These are phyloP conservation scores for Saccharum officinarum DNA, from an alignment of 176 grass and related monocot genomes.

Conservation along the genomic window DNA sequence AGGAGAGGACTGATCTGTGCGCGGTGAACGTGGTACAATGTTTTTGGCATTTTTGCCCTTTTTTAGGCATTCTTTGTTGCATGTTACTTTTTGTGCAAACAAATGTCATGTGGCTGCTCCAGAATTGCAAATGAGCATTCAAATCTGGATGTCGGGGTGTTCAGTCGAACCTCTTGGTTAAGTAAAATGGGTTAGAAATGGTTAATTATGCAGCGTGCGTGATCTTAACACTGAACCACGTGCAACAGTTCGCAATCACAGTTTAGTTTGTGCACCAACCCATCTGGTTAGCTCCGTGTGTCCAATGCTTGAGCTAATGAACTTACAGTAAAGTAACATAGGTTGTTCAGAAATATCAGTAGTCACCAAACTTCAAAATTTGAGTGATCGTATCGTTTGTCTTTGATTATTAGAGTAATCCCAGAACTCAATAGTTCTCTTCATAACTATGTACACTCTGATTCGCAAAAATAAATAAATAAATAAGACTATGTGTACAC, in stretches of 20 bases:
- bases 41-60: neutral
- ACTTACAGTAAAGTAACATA: neutral
- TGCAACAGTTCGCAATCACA: neutral
- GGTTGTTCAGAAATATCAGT: neutral
- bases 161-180: neutral
- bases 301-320: neutral
- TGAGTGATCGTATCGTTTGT: neutral
- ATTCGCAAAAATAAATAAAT: no score
- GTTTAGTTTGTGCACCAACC: neutral
- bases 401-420: neutral
- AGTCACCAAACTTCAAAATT: neutral
- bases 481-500: neutral
- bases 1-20: constrained; percentile 54
- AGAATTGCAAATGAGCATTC: neutral
- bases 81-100: neutral
- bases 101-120: neutral
- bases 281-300: neutral
- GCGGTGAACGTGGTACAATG: constrained; percentile 65
- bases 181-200: constrained; percentile 17
- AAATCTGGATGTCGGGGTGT: neutral
- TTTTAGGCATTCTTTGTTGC: neutral
- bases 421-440: neutral
- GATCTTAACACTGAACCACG: neutral
- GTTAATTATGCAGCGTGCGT: neutral
- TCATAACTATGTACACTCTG: neutral